Evolutionary conservation across 345 rosid species (phyloP), one percentile per base, ranked within the genome.

Genomic region (Citrus cavaleriei): DNA sequence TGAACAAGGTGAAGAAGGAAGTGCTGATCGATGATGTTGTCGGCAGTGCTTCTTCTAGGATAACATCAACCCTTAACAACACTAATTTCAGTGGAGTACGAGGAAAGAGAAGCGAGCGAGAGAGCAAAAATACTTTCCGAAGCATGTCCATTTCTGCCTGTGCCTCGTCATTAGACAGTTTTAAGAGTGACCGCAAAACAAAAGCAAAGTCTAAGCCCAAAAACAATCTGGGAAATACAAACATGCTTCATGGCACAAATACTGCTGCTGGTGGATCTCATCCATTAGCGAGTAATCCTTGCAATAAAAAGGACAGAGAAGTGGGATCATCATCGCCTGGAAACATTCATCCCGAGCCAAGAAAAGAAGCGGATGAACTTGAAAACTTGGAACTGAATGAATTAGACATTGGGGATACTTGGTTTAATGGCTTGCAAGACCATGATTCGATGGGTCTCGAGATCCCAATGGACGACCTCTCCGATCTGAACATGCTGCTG

Each of bases 381-480:
- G 70, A 87, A 0, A 89, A 82, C 68, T 49, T 88, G 82, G 90
- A 84, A 59, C 86, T 92, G 61, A 81, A 62, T 18, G 95, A 91
- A 63, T 78, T 93, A 1, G 97, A 90, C 65, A 61, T 61, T 10
- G 65, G 4, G 13, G 74, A 32, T 77, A 82, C 6, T 6, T 91
- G 93, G 91, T 86, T 92, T 35, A 94, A 94, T 59, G 92, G 89
- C 10, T 85, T 91, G 79, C 98, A 87, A 77, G 99, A 88, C 76
- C 87, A 86, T 65, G 97, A 93, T 78, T 79, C 93, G 2, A 84
- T 86, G 13, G 98, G 98, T 73, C 92, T 94, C 40, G 91, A 89
- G 75, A 90, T 94, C 85, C 98, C 99, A 24, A 93, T 93, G 98
- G 99, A 97, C 79, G 98, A 94, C 80, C 93, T 97, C 38, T 80